Evolutionary conservation across 441 rosid genomes (phyloP), one percentile per base, ranked within the genome.

Genomic region (Hura crepitans): DNA sequence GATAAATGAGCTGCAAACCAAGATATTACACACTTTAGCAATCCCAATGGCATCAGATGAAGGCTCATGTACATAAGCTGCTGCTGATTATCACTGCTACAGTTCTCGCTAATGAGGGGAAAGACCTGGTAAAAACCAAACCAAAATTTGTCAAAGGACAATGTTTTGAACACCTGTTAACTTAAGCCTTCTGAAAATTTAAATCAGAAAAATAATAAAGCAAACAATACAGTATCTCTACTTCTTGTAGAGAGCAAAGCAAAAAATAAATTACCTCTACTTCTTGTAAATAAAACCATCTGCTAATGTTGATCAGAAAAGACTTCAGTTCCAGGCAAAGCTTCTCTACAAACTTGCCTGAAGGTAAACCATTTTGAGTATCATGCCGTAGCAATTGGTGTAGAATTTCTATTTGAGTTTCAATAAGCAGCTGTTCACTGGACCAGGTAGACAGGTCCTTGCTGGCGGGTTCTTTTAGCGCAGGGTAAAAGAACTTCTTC

Each of bases 1-100:
- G 91, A 82, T 30, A 90, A 75, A 77, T 79, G 81, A 74, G 91
- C 69, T 69, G 91, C 84, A 69, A 88, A 90, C 95, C 96, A 90
- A 50, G 84, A 82, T 31, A 87, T 79, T 71, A 79, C 82, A 77
- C 90, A 88, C 73, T 87, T 82, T 14, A 90, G 81, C 76, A 89
- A 75, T 72, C 93, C 95, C 28, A 92, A 81, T 57, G 98, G 98
- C 84, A 92, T 82, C 75, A 85, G 79, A 77, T 78, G 77, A 66
- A 88, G 80, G 82, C 89, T 83, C 78, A 55, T 68, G 76, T 82
- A 86, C n/a, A 90, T 74, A 65, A 88, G 89, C 74, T 76, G 84
- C 67, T 74, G 81, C 76, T 88, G 96, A 74, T 79, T 83, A 81
- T 86, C 83, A 70, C 62, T 72, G 77, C 84, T 77, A 72, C 83